phyloP scores from a whole-genome alignment of 177 flowering plant genomes.

The Telopea speciosissima region DNA sequence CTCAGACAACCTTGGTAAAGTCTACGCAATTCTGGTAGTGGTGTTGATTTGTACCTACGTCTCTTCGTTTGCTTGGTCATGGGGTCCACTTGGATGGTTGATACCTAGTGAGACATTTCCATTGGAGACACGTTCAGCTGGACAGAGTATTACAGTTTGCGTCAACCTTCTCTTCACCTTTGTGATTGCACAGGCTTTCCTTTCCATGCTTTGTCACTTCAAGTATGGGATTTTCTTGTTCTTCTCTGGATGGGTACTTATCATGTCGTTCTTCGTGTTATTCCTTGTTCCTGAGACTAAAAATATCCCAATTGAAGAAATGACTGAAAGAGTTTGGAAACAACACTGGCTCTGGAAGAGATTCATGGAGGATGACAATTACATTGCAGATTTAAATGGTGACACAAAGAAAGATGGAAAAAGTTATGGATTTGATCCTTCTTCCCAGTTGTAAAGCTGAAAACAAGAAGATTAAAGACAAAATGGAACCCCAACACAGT shows the following conservation, averaged over 20 bases:
- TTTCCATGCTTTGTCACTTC: constrained; percentile 47
- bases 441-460: neutral
- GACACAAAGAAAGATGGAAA: neutral
- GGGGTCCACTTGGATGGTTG: neutral
- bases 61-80: neutral
- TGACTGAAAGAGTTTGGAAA: constrained; percentile 14
- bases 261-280: constrained; percentile 37
- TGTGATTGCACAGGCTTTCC: constrained; percentile 16
- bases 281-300: constrained; percentile 43
- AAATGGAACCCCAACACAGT: too few species aligned
- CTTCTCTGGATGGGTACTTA: constrained; percentile 44
- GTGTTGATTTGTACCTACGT: neutral
- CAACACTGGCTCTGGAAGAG: neutral
- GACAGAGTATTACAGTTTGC: constrained; percentile 35
- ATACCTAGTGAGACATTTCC: neutral
- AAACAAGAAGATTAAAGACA: too few species aligned
- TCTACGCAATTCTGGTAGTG: neutral
- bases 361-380: neutral
- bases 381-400: neutral
- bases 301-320: constrained; percentile 43
- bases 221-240: constrained; percentile 44
- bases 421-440: neutral
- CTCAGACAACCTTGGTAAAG: neutral
- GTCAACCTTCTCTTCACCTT: constrained; percentile 45
- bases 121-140: constrained; percentile 25